A percentile compares a stretch with the other conserved stretches of the same genome.
Conservation (phyloP, 2,329 filamentous ascomycete genomes). For the Diaporthe citri region DNA sequence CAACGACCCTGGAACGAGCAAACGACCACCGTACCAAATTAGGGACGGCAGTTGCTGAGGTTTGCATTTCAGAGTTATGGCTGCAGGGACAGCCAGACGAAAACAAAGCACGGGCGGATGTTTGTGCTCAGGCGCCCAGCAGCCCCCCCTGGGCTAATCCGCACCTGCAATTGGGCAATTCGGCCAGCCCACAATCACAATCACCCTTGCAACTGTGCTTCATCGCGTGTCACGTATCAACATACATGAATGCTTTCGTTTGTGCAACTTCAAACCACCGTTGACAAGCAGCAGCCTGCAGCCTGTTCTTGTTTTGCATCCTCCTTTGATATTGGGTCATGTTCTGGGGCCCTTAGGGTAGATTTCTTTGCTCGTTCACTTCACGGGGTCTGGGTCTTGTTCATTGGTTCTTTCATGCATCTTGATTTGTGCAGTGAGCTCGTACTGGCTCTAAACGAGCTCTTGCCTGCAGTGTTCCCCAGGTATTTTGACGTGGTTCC, state of each 20-base stretch:
- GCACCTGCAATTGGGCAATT: slow-evolving; percentile 6
- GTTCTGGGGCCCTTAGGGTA: not conserved
- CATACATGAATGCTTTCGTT: not conserved
- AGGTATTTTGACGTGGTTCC: not conserved
- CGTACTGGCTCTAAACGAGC: too few relatives aligned
- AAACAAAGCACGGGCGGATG: not conserved
- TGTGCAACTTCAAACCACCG: not conserved
- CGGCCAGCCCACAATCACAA: not conserved
- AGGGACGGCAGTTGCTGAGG: not conserved
- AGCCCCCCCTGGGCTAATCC: not conserved
- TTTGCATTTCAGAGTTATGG: not conserved
- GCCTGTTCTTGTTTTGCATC: not conserved
- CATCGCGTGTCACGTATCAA: not conserved
- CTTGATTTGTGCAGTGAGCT: not conserved
- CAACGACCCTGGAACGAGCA: not conserved
- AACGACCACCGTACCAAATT: not conserved
- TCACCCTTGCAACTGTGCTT: not conserved
- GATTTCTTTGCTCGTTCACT: not conserved
- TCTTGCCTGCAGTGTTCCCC: too few relatives aligned
- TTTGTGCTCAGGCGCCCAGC: not conserved
- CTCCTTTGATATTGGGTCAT: not conserved
- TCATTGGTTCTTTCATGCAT: not conserved
- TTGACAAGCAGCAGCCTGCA: not conserved
- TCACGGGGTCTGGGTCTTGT: slow-evolving; percentile 7
- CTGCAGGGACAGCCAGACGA: not conserved